phyloP scores from a whole-genome alignment of 2,329 filamentous ascomycete genomes.

The Fusarium begoniae region DNA sequence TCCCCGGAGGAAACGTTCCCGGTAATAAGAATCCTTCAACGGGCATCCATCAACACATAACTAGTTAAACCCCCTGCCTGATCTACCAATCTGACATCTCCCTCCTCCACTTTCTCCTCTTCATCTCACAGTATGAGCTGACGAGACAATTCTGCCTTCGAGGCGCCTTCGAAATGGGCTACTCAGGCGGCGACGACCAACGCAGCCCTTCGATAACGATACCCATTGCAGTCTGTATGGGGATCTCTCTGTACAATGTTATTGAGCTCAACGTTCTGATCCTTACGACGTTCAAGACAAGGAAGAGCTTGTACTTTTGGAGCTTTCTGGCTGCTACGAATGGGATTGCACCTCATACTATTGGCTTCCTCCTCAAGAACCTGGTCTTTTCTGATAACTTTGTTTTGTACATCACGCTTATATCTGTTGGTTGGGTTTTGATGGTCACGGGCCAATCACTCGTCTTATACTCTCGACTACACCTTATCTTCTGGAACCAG shows the following conservation, averaged over 20 bases:
- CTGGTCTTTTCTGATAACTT: conserved; percentile 10
- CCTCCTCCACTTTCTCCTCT: neutral
- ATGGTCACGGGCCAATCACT: conserved; percentile 71
- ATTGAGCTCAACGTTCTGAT: conserved; percentile 48
- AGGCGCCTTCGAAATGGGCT: conserved; percentile 6
- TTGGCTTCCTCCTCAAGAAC: conserved; percentile 57
- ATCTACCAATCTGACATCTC: neutral
- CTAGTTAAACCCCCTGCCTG: neutral
- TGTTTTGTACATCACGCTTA: conserved; percentile 40
- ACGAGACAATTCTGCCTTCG: neutral
- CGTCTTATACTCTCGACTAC: conserved; percentile 70
- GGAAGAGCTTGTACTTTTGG: conserved; percentile 50
- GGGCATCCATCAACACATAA: neutral
- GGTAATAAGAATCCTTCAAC: neutral
- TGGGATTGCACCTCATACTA: conserved; percentile 49
- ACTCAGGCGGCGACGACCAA: conserved; percentile 11
- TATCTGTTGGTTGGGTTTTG: conserved; percentile 43
- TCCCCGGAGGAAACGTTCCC: neutral
- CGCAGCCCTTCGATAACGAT: neutral
- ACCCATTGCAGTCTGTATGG: conserved; percentile 21
- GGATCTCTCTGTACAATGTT: conserved; percentile 45
- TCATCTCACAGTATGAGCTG: conserved; percentile 4
- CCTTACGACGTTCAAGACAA: conserved; percentile 45
- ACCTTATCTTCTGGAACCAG: conserved; percentile 64
- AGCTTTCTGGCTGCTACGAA: conserved; percentile 46